These are phyloP conservation scores for Ambrosia hybrid DNA, from an alignment of 140 eudicot species.

Conservation along the genomic window DNA sequence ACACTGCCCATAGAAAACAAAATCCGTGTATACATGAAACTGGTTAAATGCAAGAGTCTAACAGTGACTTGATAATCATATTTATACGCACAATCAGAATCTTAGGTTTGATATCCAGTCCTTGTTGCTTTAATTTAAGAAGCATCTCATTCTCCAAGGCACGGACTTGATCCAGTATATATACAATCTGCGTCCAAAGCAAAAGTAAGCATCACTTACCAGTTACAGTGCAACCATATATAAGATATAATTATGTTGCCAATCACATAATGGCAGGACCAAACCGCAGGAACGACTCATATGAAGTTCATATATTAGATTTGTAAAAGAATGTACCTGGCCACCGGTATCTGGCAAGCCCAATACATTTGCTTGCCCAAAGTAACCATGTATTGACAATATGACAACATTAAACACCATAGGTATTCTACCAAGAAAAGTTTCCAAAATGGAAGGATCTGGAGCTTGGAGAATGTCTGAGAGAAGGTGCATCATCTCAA, in stretches of 20 bases:
- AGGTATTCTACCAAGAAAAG: slow-evolving; percentile 85
- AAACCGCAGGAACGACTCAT: background rate
- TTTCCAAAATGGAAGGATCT: slow-evolving; percentile 84
- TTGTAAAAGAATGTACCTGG: slow-evolving; percentile 56
- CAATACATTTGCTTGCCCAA: slow-evolving; percentile 96
- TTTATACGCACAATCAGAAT: slow-evolving; percentile 68
- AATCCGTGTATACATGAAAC: slow-evolving; percentile 1
- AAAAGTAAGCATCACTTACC: slow-evolving; percentile 16
- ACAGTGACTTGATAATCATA: slow-evolving; percentile 9
- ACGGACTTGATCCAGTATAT: slow-evolving; percentile 97
- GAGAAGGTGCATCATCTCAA: slow-evolving; percentile 87
- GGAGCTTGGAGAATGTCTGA: slow-evolving; percentile 98
- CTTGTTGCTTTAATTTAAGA: slow-evolving; percentile 73
- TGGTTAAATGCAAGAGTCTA: background rate
- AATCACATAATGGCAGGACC: background rate
- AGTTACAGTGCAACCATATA: background rate
- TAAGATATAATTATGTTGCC: background rate
- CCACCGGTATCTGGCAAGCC: slow-evolving; percentile 99
- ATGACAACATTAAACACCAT: slow-evolving; percentile 96
- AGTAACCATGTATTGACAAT: slow-evolving; percentile 87
- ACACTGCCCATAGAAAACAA: background rate
- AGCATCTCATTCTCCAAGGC: slow-evolving; percentile 93
- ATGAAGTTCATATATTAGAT: slow-evolving; percentile 11
- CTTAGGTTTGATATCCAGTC: slow-evolving; percentile 76
- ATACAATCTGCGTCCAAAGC: slow-evolving; percentile 62